Evolutionary conservation across 768 basidiomycete genomes (phyloP), one percentile per base, ranked within the genome.

Genomic region (Russula virescens): DNA sequence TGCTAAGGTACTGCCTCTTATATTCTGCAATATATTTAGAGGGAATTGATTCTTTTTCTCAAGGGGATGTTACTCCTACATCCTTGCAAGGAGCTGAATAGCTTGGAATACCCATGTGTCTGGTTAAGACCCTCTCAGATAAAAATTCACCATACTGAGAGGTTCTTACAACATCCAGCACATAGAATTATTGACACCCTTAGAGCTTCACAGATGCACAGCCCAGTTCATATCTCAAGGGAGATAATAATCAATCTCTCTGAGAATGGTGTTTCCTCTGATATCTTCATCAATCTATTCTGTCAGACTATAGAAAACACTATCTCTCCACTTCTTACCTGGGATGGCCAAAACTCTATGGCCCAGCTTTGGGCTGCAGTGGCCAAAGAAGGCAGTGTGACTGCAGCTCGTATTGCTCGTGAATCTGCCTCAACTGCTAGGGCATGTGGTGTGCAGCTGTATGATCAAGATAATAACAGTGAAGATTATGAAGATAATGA

Each of bases 191-290:
- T 87, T 45, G 84, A 86, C 58, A 71, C 89, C 0, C 74, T 90
- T 2, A 78, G 82, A 0, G 72, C 77, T 0, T 80, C 83, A 0
- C 79, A 80, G 16, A 70, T 85, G 64, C 73, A 74, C 19, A 75
- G 76, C 2, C 78, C 81, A 1, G 74, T 77, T 6, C 73, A 76
- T 8, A 73, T 88, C 6, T 81, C 84, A 1, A 72, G 76, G 1
- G 85, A 89, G 66, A 81, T 78, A 0, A 81, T 87, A 42, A 80
- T 86, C 53, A 87, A 87, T 68, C 74, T 88, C 7, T 76, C 81
- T 0, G 85, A 87, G 60, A 88, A 88, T 66, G 82, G 83, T 0
- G 86, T 89, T 3, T 77, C 79, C 7, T 61, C 71, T 28, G 4
- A 48, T 0, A 70, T 77, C 5, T 83, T 87, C 63, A 52, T 72